phyloP scores from a whole-genome alignment of 495 filamentous ascomycete genomes.

The Penicillium tannophilum region DNA sequence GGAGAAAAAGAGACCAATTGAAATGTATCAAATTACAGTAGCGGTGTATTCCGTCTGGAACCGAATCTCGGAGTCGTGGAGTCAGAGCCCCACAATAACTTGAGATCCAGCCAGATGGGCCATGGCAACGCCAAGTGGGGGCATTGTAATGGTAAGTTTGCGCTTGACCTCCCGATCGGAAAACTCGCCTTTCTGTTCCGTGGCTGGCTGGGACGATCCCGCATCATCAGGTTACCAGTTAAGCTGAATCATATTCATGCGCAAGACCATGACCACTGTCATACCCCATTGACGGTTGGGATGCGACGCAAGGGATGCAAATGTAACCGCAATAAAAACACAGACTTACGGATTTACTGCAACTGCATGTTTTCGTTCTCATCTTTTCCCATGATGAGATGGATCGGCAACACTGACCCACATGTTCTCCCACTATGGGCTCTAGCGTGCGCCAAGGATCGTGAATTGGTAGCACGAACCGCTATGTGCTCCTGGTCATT shows the following conservation, averaged over 20 bases:
- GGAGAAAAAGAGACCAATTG: background rate
- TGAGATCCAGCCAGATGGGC: slow-evolving; percentile 23
- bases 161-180: slow-evolving; percentile 14
- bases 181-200: background rate
- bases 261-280: background rate
- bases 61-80: slow-evolving; percentile 16
- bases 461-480: slow-evolving; percentile 23
- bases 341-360: background rate
- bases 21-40: slow-evolving; percentile 12
- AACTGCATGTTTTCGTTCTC: slow-evolving; percentile 8
- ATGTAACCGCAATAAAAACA: background rate
- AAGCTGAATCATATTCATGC: background rate
- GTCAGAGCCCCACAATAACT: slow-evolving; percentile 20
- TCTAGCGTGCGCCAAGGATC: slow-evolving; percentile 10
- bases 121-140: slow-evolving; percentile 16
- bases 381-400: slow-evolving; percentile 3
- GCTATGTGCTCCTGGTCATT: slow-evolving; percentile 18
- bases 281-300: background rate
- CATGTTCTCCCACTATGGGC: slow-evolving; percentile 30
- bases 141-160: background rate
- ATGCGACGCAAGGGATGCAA: slow-evolving; percentile 6
- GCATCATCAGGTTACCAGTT: slow-evolving; percentile 8
- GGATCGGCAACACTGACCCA: slow-evolving; percentile 27
- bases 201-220: slow-evolving; percentile 25
- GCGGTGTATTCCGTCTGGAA: slow-evolving; percentile 24